Conservation (phyloP, 1,284 basidiomycete species). For the Vanrija pseudolonga region DNA sequence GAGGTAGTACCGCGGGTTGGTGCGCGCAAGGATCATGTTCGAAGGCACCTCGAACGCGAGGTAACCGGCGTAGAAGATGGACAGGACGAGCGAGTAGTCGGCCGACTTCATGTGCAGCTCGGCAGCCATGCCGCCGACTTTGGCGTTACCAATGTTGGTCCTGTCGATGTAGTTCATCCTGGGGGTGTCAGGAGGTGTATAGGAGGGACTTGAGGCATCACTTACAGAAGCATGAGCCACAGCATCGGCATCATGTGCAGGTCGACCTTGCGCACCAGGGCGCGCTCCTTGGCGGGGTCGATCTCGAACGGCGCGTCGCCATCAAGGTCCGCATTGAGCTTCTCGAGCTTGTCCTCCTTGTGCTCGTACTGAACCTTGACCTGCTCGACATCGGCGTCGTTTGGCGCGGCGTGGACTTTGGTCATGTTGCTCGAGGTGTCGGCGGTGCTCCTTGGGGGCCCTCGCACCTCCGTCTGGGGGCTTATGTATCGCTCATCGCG, state of each 20-base stretch:
- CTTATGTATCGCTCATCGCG: too few species aligned
- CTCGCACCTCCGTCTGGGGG: too few species aligned
- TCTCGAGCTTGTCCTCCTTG: not conserved
- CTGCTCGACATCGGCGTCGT: too few species aligned
- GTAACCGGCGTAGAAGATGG: conserved; percentile 43
- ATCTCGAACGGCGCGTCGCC: conserved; percentile 28
- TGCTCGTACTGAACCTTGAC: not conserved
- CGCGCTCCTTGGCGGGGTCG: conserved; percentile 37
- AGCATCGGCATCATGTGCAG: conserved; percentile 35
- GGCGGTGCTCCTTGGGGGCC: too few species aligned
- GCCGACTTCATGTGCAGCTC: conserved; percentile 40
- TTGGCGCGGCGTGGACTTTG: too few species aligned
- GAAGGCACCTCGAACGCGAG: conserved; percentile 15
- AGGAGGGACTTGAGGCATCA: too few species aligned
- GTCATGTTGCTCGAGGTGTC: too few species aligned
- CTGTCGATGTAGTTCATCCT: not conserved
- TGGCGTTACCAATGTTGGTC: conserved; percentile 34
- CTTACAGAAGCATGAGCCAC: conserved; percentile 39
- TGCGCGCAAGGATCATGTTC: conserved; percentile 21
- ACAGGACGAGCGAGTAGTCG: conserved; percentile 45
- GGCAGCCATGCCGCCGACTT: conserved; percentile 46
- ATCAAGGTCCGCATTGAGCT: not conserved
- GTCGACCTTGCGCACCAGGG: conserved; percentile 46
- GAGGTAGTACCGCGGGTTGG: conserved; percentile 23
- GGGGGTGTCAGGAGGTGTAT: not conserved